Evolutionary conservation across 2,329 filamentous ascomycete genomes (phyloP).

Genomic region (Trichoderma afroharzianum): DNA sequence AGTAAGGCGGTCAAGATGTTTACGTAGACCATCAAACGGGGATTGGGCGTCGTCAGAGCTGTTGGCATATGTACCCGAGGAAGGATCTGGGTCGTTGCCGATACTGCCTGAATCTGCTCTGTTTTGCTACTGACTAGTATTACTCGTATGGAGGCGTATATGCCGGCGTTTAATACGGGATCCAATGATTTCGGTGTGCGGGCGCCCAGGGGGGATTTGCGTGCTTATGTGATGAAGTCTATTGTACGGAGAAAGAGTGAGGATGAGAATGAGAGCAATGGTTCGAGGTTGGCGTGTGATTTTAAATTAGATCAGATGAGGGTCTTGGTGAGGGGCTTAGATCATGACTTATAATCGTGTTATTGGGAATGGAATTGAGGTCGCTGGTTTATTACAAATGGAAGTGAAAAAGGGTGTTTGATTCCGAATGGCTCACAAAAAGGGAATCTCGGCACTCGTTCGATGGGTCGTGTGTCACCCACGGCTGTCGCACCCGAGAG

Average conservation of each 20-base stretch:
- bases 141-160: not conserved
- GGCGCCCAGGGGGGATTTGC: not conserved
- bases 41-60: not conserved
- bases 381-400: not conserved
- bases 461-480: not conserved
- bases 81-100: not conserved
- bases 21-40: not conserved
- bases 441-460: not conserved
- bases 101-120: not conserved
- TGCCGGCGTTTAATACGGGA: not conserved
- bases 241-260: not conserved
- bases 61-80: not conserved
- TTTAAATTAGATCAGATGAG: not conserved
- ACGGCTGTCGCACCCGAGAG: conserved; percentile 1
- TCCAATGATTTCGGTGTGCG: not conserved
- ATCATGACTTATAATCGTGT: not conserved
- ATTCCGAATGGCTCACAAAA: not conserved
- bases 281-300: not conserved
- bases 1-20: not conserved
- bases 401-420: not conserved
- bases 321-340: not conserved
- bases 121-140: not conserved
- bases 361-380: not conserved
- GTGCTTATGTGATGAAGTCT: not conserved
- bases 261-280: not conserved